phyloP scores from a whole-genome alignment of 2,329 filamentous ascomycete species.

The Rasamsonia emersonii region DNA sequence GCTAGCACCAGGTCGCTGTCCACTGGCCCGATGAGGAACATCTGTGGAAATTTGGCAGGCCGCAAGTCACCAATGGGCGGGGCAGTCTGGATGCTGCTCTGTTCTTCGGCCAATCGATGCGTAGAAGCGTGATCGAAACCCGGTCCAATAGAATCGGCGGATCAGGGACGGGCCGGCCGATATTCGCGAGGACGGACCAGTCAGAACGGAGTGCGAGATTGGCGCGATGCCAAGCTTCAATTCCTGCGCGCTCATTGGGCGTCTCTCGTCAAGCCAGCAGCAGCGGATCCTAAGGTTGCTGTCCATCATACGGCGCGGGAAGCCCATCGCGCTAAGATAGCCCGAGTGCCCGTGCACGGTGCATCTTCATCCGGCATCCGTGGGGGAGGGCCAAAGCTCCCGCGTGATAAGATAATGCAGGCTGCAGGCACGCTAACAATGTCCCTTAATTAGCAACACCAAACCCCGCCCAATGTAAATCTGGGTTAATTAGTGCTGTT shows the following conservation, averaged over 20 bases:
- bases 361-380: conserved; percentile 6
- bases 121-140: too few species aligned
- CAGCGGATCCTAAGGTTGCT: not conserved
- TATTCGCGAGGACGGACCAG: conserved; percentile 1
- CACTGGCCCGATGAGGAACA: too few species aligned
- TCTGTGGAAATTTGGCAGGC: too few species aligned
- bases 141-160: too few species aligned
- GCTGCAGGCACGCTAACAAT: conserved; percentile 1
- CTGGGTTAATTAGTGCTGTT: conserved; percentile 5
- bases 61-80: too few species aligned
- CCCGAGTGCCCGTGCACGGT: conserved; percentile 7
- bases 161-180: too few species aligned
- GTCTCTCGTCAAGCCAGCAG: conserved; percentile 1
- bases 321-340: conserved; percentile 11
- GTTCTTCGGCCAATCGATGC: too few species aligned
- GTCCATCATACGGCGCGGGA: conserved; percentile 16
- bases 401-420: conserved; percentile 11
- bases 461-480: conserved; percentile 10
- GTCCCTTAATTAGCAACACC: conserved; percentile 16
- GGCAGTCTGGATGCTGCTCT: too few species aligned
- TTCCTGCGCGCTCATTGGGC: conserved; percentile 12
- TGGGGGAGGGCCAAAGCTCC: conserved; percentile 8
- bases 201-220: not conserved
- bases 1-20: too few species aligned
- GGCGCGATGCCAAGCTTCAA: conserved; percentile 17